A percentile compares a stretch with the other conserved stretches of the same genome.
Conservation (phyloP, 2,329 filamentous ascomycete genomes). For the Davidsoniella neocaledoniae region DNA sequence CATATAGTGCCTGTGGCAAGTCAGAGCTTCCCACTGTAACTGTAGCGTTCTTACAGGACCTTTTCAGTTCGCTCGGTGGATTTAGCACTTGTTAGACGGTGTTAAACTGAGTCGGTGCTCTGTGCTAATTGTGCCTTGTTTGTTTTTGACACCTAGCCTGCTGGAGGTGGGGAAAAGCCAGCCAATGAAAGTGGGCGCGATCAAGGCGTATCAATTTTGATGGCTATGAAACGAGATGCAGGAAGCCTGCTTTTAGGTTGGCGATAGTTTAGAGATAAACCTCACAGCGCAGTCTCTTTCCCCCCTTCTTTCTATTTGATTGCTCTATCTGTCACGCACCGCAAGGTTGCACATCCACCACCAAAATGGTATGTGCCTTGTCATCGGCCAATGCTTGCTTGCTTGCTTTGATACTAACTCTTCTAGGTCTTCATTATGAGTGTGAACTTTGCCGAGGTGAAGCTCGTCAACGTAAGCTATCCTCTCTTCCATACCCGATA, state of each 20-base stretch:
- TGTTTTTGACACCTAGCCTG: background rate
- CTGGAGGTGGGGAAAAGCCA: background rate
- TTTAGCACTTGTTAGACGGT: too few relatives aligned
- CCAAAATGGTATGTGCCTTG: conserved; percentile 8
- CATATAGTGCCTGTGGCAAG: too few relatives aligned
- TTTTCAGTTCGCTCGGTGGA: too few relatives aligned
- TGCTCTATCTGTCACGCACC: background rate
- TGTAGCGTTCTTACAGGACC: too few relatives aligned
- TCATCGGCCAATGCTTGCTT: conserved; percentile 1
- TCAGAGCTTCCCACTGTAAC: too few relatives aligned
- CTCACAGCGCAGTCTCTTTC: background rate
- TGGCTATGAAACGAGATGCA: background rate
- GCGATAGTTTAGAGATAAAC: background rate
- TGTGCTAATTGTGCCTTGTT: background rate
- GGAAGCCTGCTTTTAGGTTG: background rate
- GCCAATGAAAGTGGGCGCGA: conserved; percentile 1
- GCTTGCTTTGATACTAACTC: background rate
- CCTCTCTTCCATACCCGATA: conserved; percentile 4
- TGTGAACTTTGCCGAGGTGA: conserved; percentile 67
- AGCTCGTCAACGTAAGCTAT: conserved; percentile 59
- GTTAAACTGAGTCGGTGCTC: too few relatives aligned
- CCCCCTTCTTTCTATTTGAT: background rate
- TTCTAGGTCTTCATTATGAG: conserved; percentile 67
- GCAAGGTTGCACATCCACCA: conserved; percentile 1
- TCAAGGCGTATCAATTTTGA: background rate